phyloP scores from a whole-genome alignment of 768 basidiomycete species.

The Nevesoporus exiguus region DNA sequence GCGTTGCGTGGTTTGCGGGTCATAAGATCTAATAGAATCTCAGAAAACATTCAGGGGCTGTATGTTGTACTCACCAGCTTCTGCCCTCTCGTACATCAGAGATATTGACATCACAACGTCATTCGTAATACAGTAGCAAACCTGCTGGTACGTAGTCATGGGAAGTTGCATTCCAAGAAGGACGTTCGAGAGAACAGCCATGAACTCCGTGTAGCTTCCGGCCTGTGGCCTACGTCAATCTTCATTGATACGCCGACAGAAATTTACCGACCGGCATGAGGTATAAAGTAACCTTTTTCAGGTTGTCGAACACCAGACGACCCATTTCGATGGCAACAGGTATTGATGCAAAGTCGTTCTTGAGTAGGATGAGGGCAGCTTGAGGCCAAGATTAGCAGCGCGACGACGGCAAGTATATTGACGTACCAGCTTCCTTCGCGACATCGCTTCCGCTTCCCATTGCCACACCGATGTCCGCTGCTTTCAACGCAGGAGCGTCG shows the following conservation, averaged over 20 bases:
- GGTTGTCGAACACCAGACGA: conserved; percentile 55
- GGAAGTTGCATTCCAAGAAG: conserved; percentile 58
- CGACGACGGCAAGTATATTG: background rate
- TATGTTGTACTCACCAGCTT: conserved; percentile 34
- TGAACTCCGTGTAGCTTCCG: conserved; percentile 56
- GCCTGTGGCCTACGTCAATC: conserved; percentile 28
- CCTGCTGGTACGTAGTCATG: conserved; percentile 51
- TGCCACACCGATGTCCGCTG: conserved; percentile 53
- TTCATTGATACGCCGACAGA: background rate
- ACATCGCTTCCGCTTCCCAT: conserved; percentile 48
- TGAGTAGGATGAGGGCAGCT: conserved; percentile 47
- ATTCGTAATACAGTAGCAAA: conserved; percentile 51
- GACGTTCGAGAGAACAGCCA: conserved; percentile 55
- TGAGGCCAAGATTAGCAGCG: background rate
- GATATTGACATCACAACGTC: conserved; percentile 50
- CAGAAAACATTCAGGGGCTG: background rate
- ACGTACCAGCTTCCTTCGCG: conserved; percentile 51
- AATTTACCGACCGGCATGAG: conserved; percentile 36
- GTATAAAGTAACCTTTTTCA: conserved; percentile 47
- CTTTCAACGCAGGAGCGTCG: conserved; percentile 49
- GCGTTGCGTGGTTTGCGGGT: conserved; percentile 46
- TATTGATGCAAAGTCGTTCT: conserved; percentile 58
- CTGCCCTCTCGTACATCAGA: conserved; percentile 50
- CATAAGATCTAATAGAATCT: conserved; percentile 37
- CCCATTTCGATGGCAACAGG: conserved; percentile 56